Base-by-base conservation (phyloP, 306 rosid genomes). In the Begonia masoniana region DNA sequence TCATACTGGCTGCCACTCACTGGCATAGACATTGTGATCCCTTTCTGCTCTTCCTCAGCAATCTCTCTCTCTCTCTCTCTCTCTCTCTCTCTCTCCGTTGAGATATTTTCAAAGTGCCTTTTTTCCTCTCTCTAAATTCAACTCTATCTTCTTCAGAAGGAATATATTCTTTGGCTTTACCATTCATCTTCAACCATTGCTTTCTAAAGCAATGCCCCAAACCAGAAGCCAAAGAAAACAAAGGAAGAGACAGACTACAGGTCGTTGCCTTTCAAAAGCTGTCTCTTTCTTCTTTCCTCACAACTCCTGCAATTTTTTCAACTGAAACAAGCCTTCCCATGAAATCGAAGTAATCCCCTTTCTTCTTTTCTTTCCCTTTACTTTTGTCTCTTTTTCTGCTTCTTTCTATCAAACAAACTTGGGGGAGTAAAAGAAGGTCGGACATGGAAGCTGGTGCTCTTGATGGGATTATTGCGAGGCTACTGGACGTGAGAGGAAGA, bases 381-480 rank as follows among this genome's bases (percentile, higher is more conserved):
- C 61, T 59, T 41, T 65, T 48, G 46, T 60, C 53, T 47, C 43
- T 43, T 8, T 60, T 42, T 45, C 31, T 53, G 13, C 41, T 63
- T 63, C 2, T 43, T 52, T 68, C 58, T 46, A 47, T 47, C 19
- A 53, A 67, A 21, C 61, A 43, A 50, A 54, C 48, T 50, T 50
- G 35, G 12, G 2, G 54, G 58, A 41, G 26, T 41, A 31, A 10
- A 14, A 43, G 61, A 50, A 42, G 23, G 58, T 16, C 41, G 35
- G 53, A 41, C 41, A 82, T 89, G 97, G 87, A 82, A 56, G 70
- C 76, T 65, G 68, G 65, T 36, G 81, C 67, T 68, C 83, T 89
- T 65, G 88, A 85, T 66, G 23, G 74, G 47, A 66, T 89, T 50
- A 82, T 89, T 51, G 69, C 61, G 48, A 80, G 76, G 79, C 78